These are phyloP conservation scores for Strigomonas galati DNA, from an alignment of 208 protist species.

Conservation along the genomic window DNA sequence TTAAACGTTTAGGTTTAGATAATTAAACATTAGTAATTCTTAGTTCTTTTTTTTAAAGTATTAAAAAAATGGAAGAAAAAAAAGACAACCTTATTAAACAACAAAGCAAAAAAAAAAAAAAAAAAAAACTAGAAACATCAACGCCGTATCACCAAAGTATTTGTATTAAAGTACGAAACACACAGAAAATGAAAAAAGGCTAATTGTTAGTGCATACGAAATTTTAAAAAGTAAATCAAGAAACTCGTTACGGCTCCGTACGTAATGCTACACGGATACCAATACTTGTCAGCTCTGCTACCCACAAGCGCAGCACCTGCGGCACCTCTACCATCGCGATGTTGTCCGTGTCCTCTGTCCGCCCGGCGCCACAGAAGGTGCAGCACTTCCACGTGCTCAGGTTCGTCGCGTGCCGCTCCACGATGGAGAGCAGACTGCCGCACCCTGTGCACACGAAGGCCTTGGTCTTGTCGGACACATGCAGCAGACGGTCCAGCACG, in stretches of 20 bases:
- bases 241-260: constrained; percentile 30
- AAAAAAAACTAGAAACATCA: background rate
- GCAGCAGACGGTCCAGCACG: constrained; percentile 98
- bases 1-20: too few species aligned
- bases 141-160: background rate
- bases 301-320: constrained; percentile 88
- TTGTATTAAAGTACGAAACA: background rate
- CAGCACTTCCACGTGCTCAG: constrained; percentile 86
- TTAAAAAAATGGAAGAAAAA: background rate
- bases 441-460: constrained; percentile 81
- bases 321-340: constrained; percentile 90
- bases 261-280: constrained; percentile 73
- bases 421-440: constrained; percentile 81
- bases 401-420: constrained; percentile 82
- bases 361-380: constrained; percentile 80
- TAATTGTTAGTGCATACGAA: too few species aligned
- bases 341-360: constrained; percentile 68
- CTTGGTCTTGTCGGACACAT: constrained; percentile 88
- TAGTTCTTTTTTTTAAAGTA: background rate
- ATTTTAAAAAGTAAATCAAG: background rate
- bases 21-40: background rate
- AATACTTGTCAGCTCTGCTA: constrained; percentile 83
- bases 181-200: background rate
- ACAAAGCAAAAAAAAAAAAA: background rate
- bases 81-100: background rate